Evolutionary conservation across 1,139 yeast species (phyloP).

Genomic region (Hansenula lynferdii): DNA sequence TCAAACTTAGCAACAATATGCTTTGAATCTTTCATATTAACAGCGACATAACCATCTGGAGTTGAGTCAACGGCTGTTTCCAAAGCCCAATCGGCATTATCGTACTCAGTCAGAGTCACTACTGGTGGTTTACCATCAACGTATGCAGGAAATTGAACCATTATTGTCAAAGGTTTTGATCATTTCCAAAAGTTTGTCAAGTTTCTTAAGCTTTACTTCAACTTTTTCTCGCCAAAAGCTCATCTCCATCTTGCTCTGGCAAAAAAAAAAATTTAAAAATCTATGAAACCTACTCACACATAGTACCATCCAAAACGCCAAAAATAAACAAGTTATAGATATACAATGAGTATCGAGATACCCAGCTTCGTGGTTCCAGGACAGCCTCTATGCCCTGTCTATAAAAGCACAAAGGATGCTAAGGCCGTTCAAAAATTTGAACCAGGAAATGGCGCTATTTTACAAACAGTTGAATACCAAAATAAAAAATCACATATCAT

Average conservation of each 20-base stretch:
- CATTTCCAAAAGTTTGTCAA: no score
- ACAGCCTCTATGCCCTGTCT: conserved; percentile 50
- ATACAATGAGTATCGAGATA: conserved; percentile 17
- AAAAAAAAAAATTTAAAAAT: neutral
- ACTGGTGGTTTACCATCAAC: conserved; percentile 45
- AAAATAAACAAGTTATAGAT: no score
- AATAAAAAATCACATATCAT: conserved; percentile 35
- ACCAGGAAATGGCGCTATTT: conserved; percentile 43
- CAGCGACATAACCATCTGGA: conserved; percentile 35
- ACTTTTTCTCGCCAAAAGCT: no score
- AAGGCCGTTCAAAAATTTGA: conserved; percentile 32
- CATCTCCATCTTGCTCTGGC: no score
- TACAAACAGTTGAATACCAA: conserved; percentile 22
- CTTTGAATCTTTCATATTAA: conserved; percentile 41
- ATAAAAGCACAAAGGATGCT: conserved; percentile 19
- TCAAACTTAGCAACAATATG: conserved; percentile 41
- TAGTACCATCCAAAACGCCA: no score
- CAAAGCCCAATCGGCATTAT: conserved; percentile 48
- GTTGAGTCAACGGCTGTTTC: conserved; percentile 45
- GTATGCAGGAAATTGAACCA: conserved; percentile 32
- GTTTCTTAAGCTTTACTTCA: no score
- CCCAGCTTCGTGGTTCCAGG: conserved; percentile 65
- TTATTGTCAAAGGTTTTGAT: no score
- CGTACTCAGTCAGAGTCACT: conserved; percentile 41
- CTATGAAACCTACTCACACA: neutral